Evolutionary conservation across 2,329 filamentous ascomycete genomes (phyloP).

Genomic region (Byssothecium circinans): DNA sequence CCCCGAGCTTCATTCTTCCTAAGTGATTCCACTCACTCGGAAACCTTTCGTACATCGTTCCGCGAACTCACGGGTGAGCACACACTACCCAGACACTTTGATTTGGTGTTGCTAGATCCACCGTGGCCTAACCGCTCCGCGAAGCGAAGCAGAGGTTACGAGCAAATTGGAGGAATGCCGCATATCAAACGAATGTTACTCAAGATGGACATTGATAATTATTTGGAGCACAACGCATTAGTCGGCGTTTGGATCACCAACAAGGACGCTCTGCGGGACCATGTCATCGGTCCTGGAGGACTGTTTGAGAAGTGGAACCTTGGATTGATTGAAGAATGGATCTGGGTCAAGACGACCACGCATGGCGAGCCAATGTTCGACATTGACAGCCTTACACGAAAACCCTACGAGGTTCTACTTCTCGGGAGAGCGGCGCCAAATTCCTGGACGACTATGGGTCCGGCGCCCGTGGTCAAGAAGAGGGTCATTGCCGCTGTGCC

Average conservation of each 20-base stretch:
- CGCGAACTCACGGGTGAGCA: conserved; percentile 39
- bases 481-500: conserved; percentile 70
- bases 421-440: conserved; percentile 52
- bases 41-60: conserved; percentile 43
- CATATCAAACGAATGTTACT: conserved; percentile 50
- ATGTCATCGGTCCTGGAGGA: conserved; percentile 58
- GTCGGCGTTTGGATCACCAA: conserved; percentile 81
- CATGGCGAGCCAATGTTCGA: conserved; percentile 65
- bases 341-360: conserved; percentile 74
- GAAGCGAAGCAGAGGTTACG: conserved; percentile 59
- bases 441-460: conserved; percentile 22
- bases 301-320: conserved; percentile 70
- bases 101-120: conserved; percentile 72
- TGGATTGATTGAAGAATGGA: conserved; percentile 69
- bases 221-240: conserved; percentile 46
- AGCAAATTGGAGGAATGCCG: conserved; percentile 45
- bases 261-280: conserved; percentile 58
- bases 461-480: conserved; percentile 40
- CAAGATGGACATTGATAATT: conserved; percentile 51
- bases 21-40: conserved; percentile 47
- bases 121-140: conserved; percentile 82
- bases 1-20: conserved; percentile 53
- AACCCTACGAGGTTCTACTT: conserved; percentile 75
- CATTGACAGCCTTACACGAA: conserved; percentile 65
- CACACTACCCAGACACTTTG: conserved; percentile 57